Base-by-base conservation (phyloP, 2,329 filamentous ascomycete genomes). In the Fusarium abutilonis region DNA sequence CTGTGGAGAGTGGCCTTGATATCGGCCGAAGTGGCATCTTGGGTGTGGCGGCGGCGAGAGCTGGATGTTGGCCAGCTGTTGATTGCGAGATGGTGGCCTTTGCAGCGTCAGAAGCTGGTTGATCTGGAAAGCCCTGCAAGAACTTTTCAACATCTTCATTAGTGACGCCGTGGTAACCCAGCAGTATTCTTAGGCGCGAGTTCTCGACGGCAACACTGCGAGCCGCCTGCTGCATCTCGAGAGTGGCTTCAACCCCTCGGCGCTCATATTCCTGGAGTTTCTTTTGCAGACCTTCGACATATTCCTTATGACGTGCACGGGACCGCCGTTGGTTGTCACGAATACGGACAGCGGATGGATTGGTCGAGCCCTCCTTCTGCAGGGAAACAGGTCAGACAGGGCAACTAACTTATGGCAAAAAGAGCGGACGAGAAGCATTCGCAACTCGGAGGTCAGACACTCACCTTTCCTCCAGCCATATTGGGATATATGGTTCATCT, bases 281-380 rank as follows among this genome's bases (percentile, higher is more conserved):
- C 19, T 68, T 73, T 67, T 83, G 80, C 56, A 86, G 74, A 13
- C 76, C 75, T 46, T 80, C 77, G 52, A 85, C 72, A 55, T 81
- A 80, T 59, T 83, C 82, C 56, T 79, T 80, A 29, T 78, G 79
- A 34, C 83, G 81, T 26, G 79, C 81, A 32, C 83, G 78, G 14
- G 79, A 83, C 32, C 80, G 80, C 42, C 82, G 80, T 73, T 86
- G 83, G 69, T 83, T 85, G 60, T 83, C 78, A 62, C 82, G 78
- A 63, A 79, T 79, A 52, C 77, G 77, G 50, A 76, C 56, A 49
- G 73, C 74, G 42, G 74, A 73, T 45, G 74, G 71, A 52, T 72
- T 74, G 29, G 67, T 54, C 10, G 72, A 70, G 58, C 56, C 66
- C 49, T 70, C 67, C 55, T 56, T 69, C 66, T 68, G 63, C 60